These are phyloP conservation scores for Haplosporangium gracile DNA, from an alignment of 192 early-diverging fungal species.

Conservation along the genomic window DNA sequence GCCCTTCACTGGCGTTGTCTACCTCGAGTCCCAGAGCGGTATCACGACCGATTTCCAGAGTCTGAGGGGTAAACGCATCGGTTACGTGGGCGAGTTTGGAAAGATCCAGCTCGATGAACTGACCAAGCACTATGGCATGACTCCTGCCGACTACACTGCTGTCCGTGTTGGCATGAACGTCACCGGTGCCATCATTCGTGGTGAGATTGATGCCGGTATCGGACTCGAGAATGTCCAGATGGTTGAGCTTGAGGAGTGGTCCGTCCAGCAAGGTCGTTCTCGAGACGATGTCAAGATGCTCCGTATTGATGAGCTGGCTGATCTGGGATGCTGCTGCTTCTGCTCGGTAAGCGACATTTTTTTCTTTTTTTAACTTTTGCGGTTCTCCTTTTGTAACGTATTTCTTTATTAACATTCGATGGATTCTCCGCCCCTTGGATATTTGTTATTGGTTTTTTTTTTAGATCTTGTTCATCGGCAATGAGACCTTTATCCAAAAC, in stretches of 20 bases:
- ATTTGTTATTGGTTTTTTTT: too few species aligned
- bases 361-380: not conserved
- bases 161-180: slow-evolving; percentile 81
- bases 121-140: slow-evolving; percentile 68
- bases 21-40: slow-evolving; percentile 62
- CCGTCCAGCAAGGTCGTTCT: slow-evolving; percentile 58
- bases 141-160: slow-evolving; percentile 64
- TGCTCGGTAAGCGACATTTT: slow-evolving; percentile 59
- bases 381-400: not conserved
- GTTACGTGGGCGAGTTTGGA: slow-evolving; percentile 76
- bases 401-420: not conserved
- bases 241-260: slow-evolving; percentile 73
- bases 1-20: slow-evolving; percentile 74
- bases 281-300: slow-evolving; percentile 70
- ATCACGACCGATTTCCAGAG: slow-evolving; percentile 70
- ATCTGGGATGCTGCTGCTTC: slow-evolving; percentile 75
- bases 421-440: not conserved
- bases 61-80: slow-evolving; percentile 69
- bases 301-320: slow-evolving; percentile 75
- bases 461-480: slow-evolving; percentile 73
- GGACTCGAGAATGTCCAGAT: slow-evolving; percentile 76
- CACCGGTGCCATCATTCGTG: slow-evolving; percentile 67
- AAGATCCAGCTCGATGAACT: slow-evolving; percentile 75
- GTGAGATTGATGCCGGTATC: slow-evolving; percentile 74
- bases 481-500: slow-evolving; percentile 66